Evolutionary conservation across 2,329 filamentous ascomycete genomes (phyloP).

Genomic region (Fusarium brachygibbosum): DNA sequence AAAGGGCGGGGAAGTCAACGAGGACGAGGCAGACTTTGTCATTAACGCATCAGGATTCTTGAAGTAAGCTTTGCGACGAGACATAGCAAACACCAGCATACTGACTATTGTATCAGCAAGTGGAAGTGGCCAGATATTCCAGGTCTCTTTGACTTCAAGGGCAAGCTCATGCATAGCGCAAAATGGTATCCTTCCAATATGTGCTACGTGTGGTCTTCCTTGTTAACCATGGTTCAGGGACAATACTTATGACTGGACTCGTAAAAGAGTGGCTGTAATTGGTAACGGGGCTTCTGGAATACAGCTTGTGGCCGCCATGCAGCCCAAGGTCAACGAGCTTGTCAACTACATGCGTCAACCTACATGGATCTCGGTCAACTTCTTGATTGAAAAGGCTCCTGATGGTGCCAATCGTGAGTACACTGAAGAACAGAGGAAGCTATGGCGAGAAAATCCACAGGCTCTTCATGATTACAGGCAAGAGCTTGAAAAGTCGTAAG

Average conservation of each 20-base stretch:
- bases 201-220: accelerated
- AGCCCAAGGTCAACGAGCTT: conserved; percentile 2
- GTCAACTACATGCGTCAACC: conserved; percentile 17
- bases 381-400: conserved; percentile 3
- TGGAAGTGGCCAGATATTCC: conserved; percentile 21
- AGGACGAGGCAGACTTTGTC: conserved; percentile 16
- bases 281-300: conserved; percentile 13
- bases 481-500: conserved; percentile 14
- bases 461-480: conserved; percentile 1
- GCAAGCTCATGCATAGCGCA: conserved; percentile 12
- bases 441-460: conserved; percentile 6
- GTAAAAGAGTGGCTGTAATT: conserved; percentile 11
- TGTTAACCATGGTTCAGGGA: neutral
- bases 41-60: conserved; percentile 16
- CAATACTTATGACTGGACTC: neutral
- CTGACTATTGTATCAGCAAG: neutral
- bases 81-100: neutral
- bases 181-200: neutral
- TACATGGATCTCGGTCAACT: conserved; percentile 16
- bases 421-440: conserved; percentile 6
- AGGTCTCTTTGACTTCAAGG: conserved; percentile 17
- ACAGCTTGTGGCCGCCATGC: conserved; percentile 5
- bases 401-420: conserved; percentile 10
- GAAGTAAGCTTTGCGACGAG: neutral
- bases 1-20: conserved; percentile 6